Percentiles rank a stretch among this genome's conserved stretches.
phyloP scores from a whole-genome alignment of 2,329 filamentous ascomycete species.

The Penicillium sp. region DNA sequence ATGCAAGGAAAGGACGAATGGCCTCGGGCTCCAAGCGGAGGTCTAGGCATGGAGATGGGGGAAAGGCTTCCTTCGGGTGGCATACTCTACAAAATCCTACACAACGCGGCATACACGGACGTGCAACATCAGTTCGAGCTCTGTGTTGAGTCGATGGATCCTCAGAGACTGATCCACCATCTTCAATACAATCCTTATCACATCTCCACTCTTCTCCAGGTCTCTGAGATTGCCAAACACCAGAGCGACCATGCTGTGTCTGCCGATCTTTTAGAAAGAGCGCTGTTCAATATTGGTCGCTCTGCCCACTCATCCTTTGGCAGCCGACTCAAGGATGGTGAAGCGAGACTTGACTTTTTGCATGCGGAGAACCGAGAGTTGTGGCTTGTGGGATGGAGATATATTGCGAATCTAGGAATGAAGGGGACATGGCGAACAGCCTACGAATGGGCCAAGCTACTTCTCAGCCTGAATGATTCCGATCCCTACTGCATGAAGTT shows the following conservation, averaged over 20 bases:
- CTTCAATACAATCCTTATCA: slow-evolving; percentile 81
- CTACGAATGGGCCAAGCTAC: slow-evolving; percentile 87
- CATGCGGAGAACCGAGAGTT: slow-evolving; percentile 88
- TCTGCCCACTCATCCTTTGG: slow-evolving; percentile 82
- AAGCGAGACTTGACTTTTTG: slow-evolving; percentile 76
- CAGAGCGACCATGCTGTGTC: slow-evolving; percentile 85
- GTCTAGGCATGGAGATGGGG: slow-evolving; percentile 76
- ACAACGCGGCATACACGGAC: slow-evolving; percentile 71
- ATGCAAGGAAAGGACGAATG: slow-evolving; percentile 85
- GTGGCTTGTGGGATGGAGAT: slow-evolving; percentile 86
- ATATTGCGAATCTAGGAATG: slow-evolving; percentile 79
- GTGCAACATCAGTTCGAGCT: slow-evolving; percentile 75
- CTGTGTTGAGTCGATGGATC: slow-evolving; percentile 80
- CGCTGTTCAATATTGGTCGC: slow-evolving; percentile 90
- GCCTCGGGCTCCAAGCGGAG: slow-evolving; percentile 76
- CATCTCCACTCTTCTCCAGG: slow-evolving; percentile 88
- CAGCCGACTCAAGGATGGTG: slow-evolving; percentile 71
- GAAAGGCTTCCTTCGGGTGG: slow-evolving; percentile 58
- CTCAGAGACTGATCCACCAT: slow-evolving; percentile 75
- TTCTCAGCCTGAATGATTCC: slow-evolving; percentile 70
- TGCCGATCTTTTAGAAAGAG: slow-evolving; percentile 84
- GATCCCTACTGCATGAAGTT: slow-evolving; percentile 85
- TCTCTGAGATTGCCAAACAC: slow-evolving; percentile 87
- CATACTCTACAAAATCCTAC: slow-evolving; percentile 74
- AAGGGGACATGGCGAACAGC: slow-evolving; percentile 94